These are phyloP conservation scores for Macaranga tanarius DNA, from an alignment of 441 rosid species.

Conservation along the genomic window DNA sequence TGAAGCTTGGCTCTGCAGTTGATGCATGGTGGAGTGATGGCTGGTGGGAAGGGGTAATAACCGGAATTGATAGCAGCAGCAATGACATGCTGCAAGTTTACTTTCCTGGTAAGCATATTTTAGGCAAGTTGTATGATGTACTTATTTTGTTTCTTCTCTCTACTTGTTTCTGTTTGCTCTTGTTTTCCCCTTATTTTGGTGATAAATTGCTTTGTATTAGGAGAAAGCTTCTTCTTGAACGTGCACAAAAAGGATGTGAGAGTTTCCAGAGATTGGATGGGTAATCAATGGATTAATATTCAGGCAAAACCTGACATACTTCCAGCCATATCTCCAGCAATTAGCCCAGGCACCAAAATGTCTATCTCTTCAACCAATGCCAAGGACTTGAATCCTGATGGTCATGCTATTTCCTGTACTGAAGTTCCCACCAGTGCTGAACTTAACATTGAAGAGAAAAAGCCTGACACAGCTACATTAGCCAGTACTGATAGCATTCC, in stretches of 20 bases:
- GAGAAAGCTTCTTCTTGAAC: conserved; percentile 63
- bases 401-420: conserved; percentile 19
- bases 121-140: conserved; percentile 3
- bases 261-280: conserved; percentile 81
- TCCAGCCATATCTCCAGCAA: conserved; percentile 44
- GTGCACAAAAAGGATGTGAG: conserved; percentile 58
- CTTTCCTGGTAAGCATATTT: conserved; percentile 65
- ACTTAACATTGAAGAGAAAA: conserved; percentile 36
- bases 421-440: conserved; percentile 23
- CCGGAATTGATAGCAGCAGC: conserved; percentile 32
- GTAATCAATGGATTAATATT: conserved; percentile 70
- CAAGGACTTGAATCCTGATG: conserved; percentile 41
- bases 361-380: conserved; percentile 40
- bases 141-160: conserved; percentile 1
- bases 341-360: conserved; percentile 46
- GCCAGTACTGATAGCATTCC: conserved; percentile 28
- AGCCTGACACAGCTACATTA: conserved; percentile 31
- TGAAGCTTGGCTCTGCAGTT: conserved; percentile 65
- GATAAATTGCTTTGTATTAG: conserved; percentile 40
- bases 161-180: not conserved
- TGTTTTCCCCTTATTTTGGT: not conserved
- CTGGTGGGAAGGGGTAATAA: conserved; percentile 97
- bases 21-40: conserved; percentile 99
- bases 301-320: conserved; percentile 59
- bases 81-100: conserved; percentile 54